Conservation (phyloP, 768 basidiomycete species). For the Rhodotorula babjevae region DNA sequence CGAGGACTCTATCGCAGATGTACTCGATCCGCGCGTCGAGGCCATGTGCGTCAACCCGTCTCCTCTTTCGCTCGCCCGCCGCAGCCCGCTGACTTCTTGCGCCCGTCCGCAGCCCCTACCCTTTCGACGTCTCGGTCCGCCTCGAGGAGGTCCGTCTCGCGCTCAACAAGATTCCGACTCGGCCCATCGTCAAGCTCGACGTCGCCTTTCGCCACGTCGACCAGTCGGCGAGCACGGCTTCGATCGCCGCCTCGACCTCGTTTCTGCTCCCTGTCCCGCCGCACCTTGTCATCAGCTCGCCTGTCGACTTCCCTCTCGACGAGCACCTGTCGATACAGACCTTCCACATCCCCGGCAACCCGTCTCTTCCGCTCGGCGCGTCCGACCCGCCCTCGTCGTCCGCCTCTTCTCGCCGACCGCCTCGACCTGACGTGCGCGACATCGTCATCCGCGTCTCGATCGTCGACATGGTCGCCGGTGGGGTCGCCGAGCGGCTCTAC, state of each 20-base stretch:
- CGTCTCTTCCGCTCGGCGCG: not conserved
- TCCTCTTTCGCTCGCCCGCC: too few relatives aligned
- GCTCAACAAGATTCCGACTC: not conserved
- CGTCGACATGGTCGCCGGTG: not conserved
- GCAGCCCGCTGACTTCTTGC: too few relatives aligned
- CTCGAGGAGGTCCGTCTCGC: not conserved
- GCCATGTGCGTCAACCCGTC: too few relatives aligned
- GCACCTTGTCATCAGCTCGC: too few relatives aligned
- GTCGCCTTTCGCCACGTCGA: not conserved
- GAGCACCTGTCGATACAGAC: too few relatives aligned
- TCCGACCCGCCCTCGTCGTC: not conserved
- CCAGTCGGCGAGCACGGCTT: not conserved
- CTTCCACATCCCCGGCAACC: not conserved
- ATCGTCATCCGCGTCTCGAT: not conserved
- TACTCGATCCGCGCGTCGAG: not conserved
- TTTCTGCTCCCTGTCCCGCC: not conserved
- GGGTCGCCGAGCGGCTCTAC: not conserved
- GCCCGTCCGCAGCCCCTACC: not conserved
- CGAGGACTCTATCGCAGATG: too few relatives aligned
- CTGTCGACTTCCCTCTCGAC: not conserved
- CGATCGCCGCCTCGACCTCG: not conserved
- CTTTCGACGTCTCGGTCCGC: not conserved
- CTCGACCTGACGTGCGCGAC: not conserved
- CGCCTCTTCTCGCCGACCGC: not conserved
- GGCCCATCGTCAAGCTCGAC: not conserved